Evolutionary conservation across 176 grass and related monocot genomes (phyloP).

Genomic region (Lolium perenne): DNA sequence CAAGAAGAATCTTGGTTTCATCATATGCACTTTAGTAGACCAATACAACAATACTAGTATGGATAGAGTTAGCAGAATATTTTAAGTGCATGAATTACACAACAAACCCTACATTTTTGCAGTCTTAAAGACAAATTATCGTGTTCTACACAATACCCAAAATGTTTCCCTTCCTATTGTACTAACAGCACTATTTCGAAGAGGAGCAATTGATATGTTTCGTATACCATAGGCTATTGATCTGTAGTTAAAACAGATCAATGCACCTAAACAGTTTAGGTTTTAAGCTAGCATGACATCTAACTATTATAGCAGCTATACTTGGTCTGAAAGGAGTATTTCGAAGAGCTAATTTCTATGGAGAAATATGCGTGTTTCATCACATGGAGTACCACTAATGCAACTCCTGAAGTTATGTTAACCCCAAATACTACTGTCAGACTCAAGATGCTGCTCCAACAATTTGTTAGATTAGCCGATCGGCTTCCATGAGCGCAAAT

Average conservation of each 20-base stretch:
- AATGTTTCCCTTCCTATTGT: neutral
- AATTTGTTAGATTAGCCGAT: neutral
- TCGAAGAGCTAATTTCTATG: neutral
- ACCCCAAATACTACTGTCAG: neutral
- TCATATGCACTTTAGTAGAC: neutral
- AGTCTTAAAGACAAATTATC: neutral
- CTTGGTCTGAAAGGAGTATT: neutral
- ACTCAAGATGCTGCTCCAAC: neutral
- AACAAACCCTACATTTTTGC: neutral
- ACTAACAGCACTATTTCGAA: neutral
- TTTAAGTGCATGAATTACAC: neutral
- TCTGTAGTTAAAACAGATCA: neutral
- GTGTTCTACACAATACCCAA: neutral
- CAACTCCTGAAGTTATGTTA: neutral
- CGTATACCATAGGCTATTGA: neutral
- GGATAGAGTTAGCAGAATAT: neutral
- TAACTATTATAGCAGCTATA: neutral
- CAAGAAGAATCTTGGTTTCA: slow-evolving; percentile 5
- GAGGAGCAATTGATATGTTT: neutral
- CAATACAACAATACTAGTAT: neutral
- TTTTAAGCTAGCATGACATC: neutral
- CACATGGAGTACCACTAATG: neutral
- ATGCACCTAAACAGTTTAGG: neutral
- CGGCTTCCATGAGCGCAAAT: too few species aligned
- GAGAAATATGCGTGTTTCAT: neutral